Percentiles rank a stretch among this genome's conserved stretches.
Conservation (phyloP, 805 yeast species). For the Pichia ethanolica region DNA sequence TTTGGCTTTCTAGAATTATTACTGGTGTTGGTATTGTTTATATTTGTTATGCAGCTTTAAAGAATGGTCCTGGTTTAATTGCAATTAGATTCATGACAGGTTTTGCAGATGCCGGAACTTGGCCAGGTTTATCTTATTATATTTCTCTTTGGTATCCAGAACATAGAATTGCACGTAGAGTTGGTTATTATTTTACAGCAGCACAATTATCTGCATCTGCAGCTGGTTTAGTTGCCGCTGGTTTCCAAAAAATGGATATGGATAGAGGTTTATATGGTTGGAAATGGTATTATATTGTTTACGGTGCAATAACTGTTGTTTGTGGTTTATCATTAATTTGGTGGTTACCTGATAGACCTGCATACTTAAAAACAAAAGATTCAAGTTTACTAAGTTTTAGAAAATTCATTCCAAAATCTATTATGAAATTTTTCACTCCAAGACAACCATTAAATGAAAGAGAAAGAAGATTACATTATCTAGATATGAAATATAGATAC, state of each 20-base stretch:
- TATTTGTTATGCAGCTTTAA: constrained; percentile 60
- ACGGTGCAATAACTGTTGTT: constrained; percentile 60
- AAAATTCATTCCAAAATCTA: constrained; percentile 13
- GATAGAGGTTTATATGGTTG: constrained; percentile 66
- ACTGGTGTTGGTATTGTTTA: constrained; percentile 72
- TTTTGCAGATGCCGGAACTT: constrained; percentile 74
- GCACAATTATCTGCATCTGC: constrained; percentile 89
- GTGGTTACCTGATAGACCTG: constrained; percentile 85
- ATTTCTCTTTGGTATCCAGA: constrained; percentile 81
- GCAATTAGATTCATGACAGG: constrained; percentile 72
- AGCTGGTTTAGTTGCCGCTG: constrained; percentile 81
- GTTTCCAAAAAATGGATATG: constrained; percentile 79
- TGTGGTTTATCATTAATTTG: constrained; percentile 60
- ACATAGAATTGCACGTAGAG: constrained; percentile 65
- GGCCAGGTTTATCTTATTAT: constrained; percentile 89
- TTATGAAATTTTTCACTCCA: constrained; percentile 17
- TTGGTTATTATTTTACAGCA: constrained; percentile 87
- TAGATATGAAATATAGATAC: constrained; percentile 52
- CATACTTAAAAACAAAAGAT: constrained; percentile 16
- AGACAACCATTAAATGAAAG: constrained; percentile 42
- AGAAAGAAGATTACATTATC: constrained; percentile 50
- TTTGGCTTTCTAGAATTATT: constrained; percentile 76
- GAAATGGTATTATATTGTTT: constrained; percentile 79
- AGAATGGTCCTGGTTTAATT: constrained; percentile 51
- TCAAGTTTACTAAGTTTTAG: constrained; percentile 15